A percentile compares a stretch with the other conserved stretches of the same genome.
phyloP scores from a whole-genome alignment of 1,284 basidiomycete genomes.

The Sphagnurus paluster region DNA sequence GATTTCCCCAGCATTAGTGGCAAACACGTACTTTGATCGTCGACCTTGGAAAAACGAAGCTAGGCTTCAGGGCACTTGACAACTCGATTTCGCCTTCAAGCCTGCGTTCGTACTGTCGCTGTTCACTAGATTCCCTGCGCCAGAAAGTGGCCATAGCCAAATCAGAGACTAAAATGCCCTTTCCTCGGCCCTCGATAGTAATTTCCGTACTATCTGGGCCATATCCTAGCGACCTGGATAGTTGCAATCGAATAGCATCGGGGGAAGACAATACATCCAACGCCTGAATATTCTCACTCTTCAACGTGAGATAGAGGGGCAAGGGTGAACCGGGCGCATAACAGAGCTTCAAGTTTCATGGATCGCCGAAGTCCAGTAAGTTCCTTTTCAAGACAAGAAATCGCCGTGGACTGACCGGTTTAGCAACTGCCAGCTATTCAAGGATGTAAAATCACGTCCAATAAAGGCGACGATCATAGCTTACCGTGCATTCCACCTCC shows the following conservation, averaged over 20 bases:
- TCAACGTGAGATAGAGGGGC: conserved; percentile 47
- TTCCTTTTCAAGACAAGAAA: too few relatives aligned
- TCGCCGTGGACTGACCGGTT: conserved; percentile 45
- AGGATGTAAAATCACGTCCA: conserved; percentile 1
- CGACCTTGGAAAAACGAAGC: conserved; percentile 55
- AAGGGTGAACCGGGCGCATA: conserved; percentile 51
- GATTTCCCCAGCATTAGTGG: neutral
- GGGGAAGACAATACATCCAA: conserved; percentile 49
- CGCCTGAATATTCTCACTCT: conserved; percentile 43
- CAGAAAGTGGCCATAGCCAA: conserved; percentile 50
- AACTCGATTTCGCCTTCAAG: conserved; percentile 56
- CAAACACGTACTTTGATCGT: conserved; percentile 41
- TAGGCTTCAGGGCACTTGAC: conserved; percentile 45
- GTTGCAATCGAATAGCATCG: conserved; percentile 32
- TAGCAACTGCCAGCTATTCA: conserved; percentile 49
- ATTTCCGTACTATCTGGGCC: conserved; percentile 48
- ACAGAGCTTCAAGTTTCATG: conserved; percentile 44
- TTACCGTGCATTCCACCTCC: conserved; percentile 40
- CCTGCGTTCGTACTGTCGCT: conserved; percentile 31
- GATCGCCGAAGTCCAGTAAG: too few relatives aligned
- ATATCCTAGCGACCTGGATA: conserved; percentile 40
- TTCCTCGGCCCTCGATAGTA: conserved; percentile 34
- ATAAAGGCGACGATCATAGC: conserved; percentile 16
- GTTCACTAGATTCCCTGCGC: conserved; percentile 38
- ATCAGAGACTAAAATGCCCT: conserved; percentile 45